Percentiles rank a stretch among this genome's conserved stretches.
These are phyloP conservation scores for Lagerstroemia speciosa DNA, from an alignment of 345 rosid species.

Conservation along the genomic window DNA sequence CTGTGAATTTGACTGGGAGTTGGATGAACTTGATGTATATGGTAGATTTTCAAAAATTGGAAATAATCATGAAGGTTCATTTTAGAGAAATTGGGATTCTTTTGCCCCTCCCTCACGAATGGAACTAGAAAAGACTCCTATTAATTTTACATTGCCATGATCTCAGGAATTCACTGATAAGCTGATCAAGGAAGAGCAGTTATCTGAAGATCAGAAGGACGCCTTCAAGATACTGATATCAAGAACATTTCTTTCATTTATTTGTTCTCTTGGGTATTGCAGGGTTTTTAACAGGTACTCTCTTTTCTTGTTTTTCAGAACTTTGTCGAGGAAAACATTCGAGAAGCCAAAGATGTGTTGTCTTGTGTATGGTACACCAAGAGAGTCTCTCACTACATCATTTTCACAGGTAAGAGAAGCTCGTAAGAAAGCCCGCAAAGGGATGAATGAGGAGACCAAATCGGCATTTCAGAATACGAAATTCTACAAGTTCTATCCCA, in stretches of 20 bases:
- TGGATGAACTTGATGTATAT: constrained; percentile 77
- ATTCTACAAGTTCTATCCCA: constrained; percentile 94
- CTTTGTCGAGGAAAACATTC: constrained; percentile 67
- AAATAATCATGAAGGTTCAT: background rate
- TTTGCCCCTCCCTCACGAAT: background rate
- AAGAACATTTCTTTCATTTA: background rate
- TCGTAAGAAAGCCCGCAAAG: constrained; percentile 64
- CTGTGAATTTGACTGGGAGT: constrained; percentile 91
- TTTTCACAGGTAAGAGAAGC: constrained; percentile 72
- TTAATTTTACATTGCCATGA: background rate
- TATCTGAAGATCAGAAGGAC: constrained; percentile 76
- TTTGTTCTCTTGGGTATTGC: background rate
- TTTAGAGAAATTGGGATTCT: background rate
- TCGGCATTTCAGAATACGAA: constrained; percentile 56
- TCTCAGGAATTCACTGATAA: constrained; percentile 63
- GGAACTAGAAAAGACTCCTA: background rate
- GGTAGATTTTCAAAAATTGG: background rate
- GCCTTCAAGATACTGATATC: constrained; percentile 54
- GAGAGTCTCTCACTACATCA: background rate
- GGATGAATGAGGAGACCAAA: constrained; percentile 71
- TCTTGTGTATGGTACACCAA: constrained; percentile 7
- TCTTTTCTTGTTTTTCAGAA: constrained; percentile 34
- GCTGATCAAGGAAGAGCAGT: constrained; percentile 46
- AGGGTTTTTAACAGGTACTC: background rate
- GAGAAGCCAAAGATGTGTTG: constrained; percentile 50